Conservation (phyloP, 805 yeast species). For the Tetrapisispora namnaoensis region DNA sequence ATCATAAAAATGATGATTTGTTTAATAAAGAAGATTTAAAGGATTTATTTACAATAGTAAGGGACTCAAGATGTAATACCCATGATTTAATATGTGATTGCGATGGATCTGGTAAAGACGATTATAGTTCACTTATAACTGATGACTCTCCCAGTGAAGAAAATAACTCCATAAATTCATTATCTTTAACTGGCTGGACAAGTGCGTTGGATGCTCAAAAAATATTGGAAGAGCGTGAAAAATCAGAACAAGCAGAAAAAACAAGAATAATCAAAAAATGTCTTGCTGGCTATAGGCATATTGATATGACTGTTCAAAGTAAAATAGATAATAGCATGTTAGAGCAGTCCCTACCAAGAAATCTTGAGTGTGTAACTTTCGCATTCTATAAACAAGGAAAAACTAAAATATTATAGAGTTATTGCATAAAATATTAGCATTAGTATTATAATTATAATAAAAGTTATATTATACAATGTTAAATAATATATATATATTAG, state of each 20-base stretch:
- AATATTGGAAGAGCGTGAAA: constrained; percentile 15
- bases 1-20: constrained; percentile 45
- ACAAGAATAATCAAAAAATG: constrained; percentile 45
- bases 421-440: not conserved
- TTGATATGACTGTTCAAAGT: constrained; percentile 35
- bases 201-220: constrained; percentile 42
- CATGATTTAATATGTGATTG: constrained; percentile 70
- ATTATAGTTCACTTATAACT: constrained; percentile 12
- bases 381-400: constrained; percentile 21
- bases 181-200: constrained; percentile 34
- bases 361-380: constrained; percentile 14
- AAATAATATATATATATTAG: not conserved
- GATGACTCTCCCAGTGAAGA: not conserved
- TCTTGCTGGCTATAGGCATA: constrained; percentile 52
- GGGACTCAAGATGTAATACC: constrained; percentile 50
- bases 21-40: constrained; percentile 61
- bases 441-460: not conserved
- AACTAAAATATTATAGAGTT: not conserved
- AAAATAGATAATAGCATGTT: constrained; percentile 13
- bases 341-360: constrained; percentile 11
- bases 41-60: constrained; percentile 58
- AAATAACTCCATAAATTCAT: not conserved
- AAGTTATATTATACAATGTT: not conserved
- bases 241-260: constrained; percentile 22
- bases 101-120: constrained; percentile 39